A percentile compares a stretch with the other conserved stretches of the same genome.
Conservation (phyloP, 305 asterid species). For the Fraxinus sp. region DNA sequence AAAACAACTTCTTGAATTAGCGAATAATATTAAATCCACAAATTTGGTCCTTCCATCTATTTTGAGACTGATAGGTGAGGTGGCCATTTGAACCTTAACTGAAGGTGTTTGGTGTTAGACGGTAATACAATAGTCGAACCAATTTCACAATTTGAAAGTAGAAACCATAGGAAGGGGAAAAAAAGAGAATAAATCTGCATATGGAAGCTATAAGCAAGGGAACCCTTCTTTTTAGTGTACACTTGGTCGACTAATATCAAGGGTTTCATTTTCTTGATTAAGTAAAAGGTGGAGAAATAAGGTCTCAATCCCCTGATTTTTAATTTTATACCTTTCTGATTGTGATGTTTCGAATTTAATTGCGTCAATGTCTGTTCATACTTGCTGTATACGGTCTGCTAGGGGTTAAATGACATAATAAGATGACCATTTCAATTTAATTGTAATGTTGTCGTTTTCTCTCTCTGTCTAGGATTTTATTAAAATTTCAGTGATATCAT, state of each 20-base stretch:
- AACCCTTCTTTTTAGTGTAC: neutral
- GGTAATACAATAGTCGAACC: neutral
- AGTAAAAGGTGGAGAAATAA: neutral
- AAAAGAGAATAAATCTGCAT: neutral
- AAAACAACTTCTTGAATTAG: conserved; percentile 9
- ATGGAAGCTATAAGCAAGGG: neutral
- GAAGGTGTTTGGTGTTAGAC: neutral
- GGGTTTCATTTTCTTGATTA: neutral
- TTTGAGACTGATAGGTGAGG: neutral
- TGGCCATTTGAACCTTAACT: neutral
- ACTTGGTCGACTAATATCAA: neutral
- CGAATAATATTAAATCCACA: neutral
- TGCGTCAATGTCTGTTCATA: neutral
- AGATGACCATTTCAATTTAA: neutral
- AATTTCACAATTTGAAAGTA: neutral
- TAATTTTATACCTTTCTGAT: neutral
- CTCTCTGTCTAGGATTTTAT: neutral
- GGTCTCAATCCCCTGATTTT: neutral
- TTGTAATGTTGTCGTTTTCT: neutral
- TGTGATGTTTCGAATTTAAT: neutral
- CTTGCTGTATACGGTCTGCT: neutral
- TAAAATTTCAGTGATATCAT: neutral
- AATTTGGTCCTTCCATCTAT: neutral
- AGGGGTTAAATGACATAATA: neutral
- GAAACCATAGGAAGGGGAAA: neutral